A percentile compares a stretch with the other conserved stretches of the same genome.
Evolutionary conservation across 192 early-diverging fungal genomes (phyloP).

Genomic region (Coemansia sp.): DNA sequence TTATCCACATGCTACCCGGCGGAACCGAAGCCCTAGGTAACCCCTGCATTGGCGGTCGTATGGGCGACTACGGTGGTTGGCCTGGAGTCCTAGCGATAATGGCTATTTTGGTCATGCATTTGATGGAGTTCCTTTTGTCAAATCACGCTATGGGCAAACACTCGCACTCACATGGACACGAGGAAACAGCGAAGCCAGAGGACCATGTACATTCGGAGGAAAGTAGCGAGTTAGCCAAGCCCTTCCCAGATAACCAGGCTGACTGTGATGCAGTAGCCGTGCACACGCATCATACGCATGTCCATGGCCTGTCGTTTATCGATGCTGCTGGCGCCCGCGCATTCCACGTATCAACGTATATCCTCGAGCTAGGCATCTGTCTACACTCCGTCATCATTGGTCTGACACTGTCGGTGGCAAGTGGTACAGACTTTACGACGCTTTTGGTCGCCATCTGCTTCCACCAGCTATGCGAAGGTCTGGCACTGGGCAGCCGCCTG

Average conservation of each 20-base stretch:
- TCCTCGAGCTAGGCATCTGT: constrained; percentile 77
- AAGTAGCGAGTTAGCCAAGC: constrained; percentile 4
- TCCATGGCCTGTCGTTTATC: constrained; percentile 48
- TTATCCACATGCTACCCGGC: constrained; percentile 76
- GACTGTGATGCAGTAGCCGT: constrained; percentile 49
- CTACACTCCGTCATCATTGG: constrained; percentile 80
- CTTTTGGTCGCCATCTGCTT: constrained; percentile 71
- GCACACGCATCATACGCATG: constrained; percentile 56
- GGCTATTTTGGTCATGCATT: constrained; percentile 66
- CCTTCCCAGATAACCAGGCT: background rate
- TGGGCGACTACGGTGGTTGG: constrained; percentile 57
- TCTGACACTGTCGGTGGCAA: constrained; percentile 63
- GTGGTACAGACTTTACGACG: constrained; percentile 58
- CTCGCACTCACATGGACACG: constrained; percentile 26
- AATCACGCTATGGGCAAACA: constrained; percentile 50
- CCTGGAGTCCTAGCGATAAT: constrained; percentile 64
- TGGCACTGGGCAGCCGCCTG: constrained; percentile 75
- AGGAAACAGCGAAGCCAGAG: background rate
- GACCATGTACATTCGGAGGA: background rate
- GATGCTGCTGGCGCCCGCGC: constrained; percentile 19
- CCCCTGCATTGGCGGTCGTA: constrained; percentile 59
- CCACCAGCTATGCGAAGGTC: constrained; percentile 78
- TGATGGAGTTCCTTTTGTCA: constrained; percentile 63
- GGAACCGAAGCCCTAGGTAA: constrained; percentile 58
- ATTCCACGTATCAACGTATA: constrained; percentile 61